phyloP scores from a whole-genome alignment of 169 alveolate species.

The Amoebophrya sp. region DNA sequence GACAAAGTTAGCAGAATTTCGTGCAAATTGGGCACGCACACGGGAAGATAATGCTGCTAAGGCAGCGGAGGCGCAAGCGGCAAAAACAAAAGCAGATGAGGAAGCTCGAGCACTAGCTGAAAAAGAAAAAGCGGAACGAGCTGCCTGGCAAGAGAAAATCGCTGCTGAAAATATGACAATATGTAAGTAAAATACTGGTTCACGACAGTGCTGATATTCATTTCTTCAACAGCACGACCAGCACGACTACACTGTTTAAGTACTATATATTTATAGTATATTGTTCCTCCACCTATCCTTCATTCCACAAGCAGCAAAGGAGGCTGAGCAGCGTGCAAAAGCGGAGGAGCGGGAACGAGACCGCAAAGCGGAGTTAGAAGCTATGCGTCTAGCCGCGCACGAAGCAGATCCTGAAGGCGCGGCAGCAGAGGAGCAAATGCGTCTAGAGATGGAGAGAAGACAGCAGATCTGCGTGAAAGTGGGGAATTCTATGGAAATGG shows the following conservation, averaged over 20 bases:
- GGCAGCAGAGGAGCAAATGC: not conserved
- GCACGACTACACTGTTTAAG: too few species aligned
- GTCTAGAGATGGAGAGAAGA: too few species aligned
- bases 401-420: not conserved
- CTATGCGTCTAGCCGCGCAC: not conserved
- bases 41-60: not conserved
- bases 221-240: too few species aligned
- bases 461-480: too few species aligned
- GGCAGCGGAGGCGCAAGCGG: not conserved
- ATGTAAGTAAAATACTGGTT: too few species aligned
- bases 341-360: not conserved
- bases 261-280: too few species aligned
- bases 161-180: too few species aligned
- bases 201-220: too few species aligned
- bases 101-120: not conserved
- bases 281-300: too few species aligned
- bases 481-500: too few species aligned
- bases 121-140: not conserved
- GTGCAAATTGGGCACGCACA: not conserved
- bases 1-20: not conserved
- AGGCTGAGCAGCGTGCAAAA: too few species aligned
- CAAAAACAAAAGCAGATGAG: not conserved
- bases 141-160: not conserved
- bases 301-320: too few species aligned
- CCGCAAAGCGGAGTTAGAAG: not conserved